These are phyloP conservation scores for Aspergillus terreus DNA, from an alignment of 2,329 filamentous ascomycete species.

Conservation along the genomic window DNA sequence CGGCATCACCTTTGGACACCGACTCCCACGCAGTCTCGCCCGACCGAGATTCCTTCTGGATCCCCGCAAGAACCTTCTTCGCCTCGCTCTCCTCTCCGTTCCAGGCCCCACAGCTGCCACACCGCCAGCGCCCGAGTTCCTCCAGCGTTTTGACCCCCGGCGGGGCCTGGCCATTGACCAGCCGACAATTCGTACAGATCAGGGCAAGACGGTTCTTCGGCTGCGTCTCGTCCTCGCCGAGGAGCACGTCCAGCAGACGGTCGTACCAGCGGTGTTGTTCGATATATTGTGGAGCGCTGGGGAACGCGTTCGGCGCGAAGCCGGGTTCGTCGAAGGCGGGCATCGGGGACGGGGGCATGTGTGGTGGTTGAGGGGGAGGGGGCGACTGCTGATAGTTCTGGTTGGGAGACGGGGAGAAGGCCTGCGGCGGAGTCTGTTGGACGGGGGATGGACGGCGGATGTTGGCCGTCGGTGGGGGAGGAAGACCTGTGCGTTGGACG, in stretches of 20 bases:
- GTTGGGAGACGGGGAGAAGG: slow-evolving; percentile 14
- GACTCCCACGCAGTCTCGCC: slow-evolving; percentile 21
- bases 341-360: slow-evolving; percentile 8
- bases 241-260: slow-evolving; percentile 80
- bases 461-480: slow-evolving; percentile 64
- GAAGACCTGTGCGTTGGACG: slow-evolving; percentile 49
- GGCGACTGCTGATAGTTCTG: slow-evolving; percentile 27
- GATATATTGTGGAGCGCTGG: slow-evolving; percentile 31
- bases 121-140: slow-evolving; percentile 84
- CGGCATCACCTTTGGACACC: slow-evolving; percentile 16
- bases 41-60: slow-evolving; percentile 36
- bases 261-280: slow-evolving; percentile 79
- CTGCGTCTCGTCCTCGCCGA: slow-evolving; percentile 91
- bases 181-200: slow-evolving; percentile 74
- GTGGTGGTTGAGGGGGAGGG: slow-evolving; percentile 12
- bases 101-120: slow-evolving; percentile 73
- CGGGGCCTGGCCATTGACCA: slow-evolving; percentile 94
- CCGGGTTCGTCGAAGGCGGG: slow-evolving; percentile 35
- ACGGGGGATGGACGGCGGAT: slow-evolving; percentile 40
- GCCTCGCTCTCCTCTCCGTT: slow-evolving; percentile 82
- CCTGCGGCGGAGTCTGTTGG: slow-evolving; percentile 4
- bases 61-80: slow-evolving; percentile 66
- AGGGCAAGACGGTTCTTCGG: slow-evolving; percentile 86
- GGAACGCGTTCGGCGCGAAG: slow-evolving; percentile 48
- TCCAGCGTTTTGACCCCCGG: slow-evolving; percentile 74